Percentiles rank a stretch among this genome's conserved stretches.
These are phyloP conservation scores for Isabelozyma heimii DNA, from an alignment of 805 yeast species.

Conservation along the genomic window DNA sequence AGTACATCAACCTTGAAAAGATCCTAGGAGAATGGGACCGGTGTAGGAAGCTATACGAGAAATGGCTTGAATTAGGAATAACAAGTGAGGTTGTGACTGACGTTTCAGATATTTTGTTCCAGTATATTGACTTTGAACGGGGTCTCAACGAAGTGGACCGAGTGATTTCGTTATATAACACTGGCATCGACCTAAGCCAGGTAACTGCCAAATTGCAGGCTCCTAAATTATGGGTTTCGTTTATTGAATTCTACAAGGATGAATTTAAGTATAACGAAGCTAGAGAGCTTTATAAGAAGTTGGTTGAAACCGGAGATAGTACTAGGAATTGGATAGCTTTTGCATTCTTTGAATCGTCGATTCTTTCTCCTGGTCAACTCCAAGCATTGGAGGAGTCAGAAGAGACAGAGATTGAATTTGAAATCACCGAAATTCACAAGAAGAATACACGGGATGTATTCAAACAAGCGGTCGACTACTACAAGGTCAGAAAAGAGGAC, in stretches of 20 bases:
- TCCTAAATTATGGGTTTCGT: slow-evolving; percentile 24
- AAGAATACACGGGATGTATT: slow-evolving; percentile 54
- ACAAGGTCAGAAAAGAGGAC: slow-evolving; percentile 32
- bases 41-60: slow-evolving; percentile 69
- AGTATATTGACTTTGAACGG: slow-evolving; percentile 68
- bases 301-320: slow-evolving; percentile 25
- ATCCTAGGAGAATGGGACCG: slow-evolving; percentile 76
- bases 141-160: slow-evolving; percentile 67
- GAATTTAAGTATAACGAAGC: slow-evolving; percentile 56
- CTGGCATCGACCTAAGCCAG: slow-evolving; percentile 40
- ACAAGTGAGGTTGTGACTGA: slow-evolving; percentile 3
- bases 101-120: slow-evolving; percentile 47
- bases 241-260: slow-evolving; percentile 62
- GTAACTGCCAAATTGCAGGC: slow-evolving; percentile 25
- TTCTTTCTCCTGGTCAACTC: slow-evolving; percentile 57
- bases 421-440: slow-evolving; percentile 49
- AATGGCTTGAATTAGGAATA: slow-evolving; percentile 46
- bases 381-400: slow-evolving; percentile 40
- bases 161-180: slow-evolving; percentile 57
- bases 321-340: slow-evolving; percentile 52
- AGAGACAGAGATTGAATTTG: slow-evolving; percentile 51
- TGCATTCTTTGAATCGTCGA: slow-evolving; percentile 69
- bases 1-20: slow-evolving; percentile 68
- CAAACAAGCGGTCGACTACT: slow-evolving; percentile 47
- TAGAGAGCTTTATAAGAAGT: slow-evolving; percentile 45